Base-by-base conservation (phyloP, 139 green algal genomes). In the Coelastrella sp. region DNA sequence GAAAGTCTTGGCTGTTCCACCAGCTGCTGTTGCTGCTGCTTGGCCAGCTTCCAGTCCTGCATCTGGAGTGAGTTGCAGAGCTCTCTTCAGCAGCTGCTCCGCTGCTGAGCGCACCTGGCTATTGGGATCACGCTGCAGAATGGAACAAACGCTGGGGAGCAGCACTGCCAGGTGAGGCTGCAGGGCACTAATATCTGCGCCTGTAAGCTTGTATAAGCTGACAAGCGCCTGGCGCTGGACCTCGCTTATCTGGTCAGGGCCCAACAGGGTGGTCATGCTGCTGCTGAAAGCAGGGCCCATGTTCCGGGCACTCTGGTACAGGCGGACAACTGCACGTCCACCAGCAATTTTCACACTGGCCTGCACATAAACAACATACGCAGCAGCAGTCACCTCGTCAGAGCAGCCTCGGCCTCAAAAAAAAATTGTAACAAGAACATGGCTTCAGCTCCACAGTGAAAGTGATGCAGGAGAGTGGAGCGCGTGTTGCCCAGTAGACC, bases 231-330 rank as follows among this genome's bases (percentile, higher is more conserved):
- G 88, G 11, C 92, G 92, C 69, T 95, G 88, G 57, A 96, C 89
- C 51, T 96, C 94, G 17, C 66, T 85, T 43, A 80, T 59, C 85
- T 97, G 94, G 81, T 97, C 95, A 2, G 92, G 89, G 1, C 93
- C 93, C 76, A 96, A 80, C 80, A 96, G 87, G 3, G 88, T 90
- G 13, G 91, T 51, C 25, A 95, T 75, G 19, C 91, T 84, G 9
- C 59, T 62, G 2, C 90, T 69, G 51, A 96, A 63, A 8, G 69
- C 57, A 64, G 59, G 15, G 25, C 41, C 59, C 5, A 48, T 67
- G 53, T 40, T 86, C 45, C 78, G 37, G 37, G 64, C 35, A 5
- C 77, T 73, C 64, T 50, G 50, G 50, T 80, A 71, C 41, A 95
- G 81, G 23, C 92, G 88, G 25, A 78, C 84, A 8, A 89, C 88